A percentile compares a stretch with the other conserved stretches of the same genome.
phyloP scores from a whole-genome alignment of 2,329 filamentous ascomycete species.

The Venturiaceae sp. region DNA sequence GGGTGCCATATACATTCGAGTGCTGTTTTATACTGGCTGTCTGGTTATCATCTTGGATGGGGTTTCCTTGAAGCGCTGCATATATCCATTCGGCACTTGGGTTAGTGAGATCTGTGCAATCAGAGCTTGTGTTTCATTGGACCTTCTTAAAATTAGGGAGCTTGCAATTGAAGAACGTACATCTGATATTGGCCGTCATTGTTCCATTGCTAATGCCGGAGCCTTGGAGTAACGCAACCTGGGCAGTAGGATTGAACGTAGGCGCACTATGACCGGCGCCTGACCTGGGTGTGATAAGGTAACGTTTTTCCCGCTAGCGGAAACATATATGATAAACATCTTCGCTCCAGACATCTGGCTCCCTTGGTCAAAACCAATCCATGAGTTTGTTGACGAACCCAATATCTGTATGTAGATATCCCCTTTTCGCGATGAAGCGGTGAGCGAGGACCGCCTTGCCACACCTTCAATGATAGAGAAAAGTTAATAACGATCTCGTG shows the following conservation, averaged over 20 bases:
- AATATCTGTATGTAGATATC: constrained; percentile 50
- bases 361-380: constrained; percentile 48
- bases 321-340: constrained; percentile 51
- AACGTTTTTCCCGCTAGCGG: constrained; percentile 41
- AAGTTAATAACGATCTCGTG: too few relatives aligned
- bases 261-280: constrained; percentile 36
- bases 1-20: constrained; percentile 25
- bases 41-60: constrained; percentile 37
- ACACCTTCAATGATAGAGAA: too few relatives aligned
- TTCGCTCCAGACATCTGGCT: constrained; percentile 43
- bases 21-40: constrained; percentile 36
- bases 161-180: too few relatives aligned
- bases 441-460: too few relatives aligned
- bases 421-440: too few relatives aligned
- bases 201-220: constrained; percentile 42
- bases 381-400: constrained; percentile 42
- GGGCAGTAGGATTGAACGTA: constrained; percentile 27
- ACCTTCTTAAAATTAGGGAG: too few relatives aligned
- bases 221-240: constrained; percentile 41
- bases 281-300: constrained; percentile 45
- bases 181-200: constrained; percentile 49
- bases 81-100: constrained; percentile 44
- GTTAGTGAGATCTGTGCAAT: too few relatives aligned
- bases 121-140: too few relatives aligned
- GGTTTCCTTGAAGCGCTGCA: constrained; percentile 33